Conservation (phyloP, 2,329 filamentous ascomycete genomes). For the Fusarium nurragi region DNA sequence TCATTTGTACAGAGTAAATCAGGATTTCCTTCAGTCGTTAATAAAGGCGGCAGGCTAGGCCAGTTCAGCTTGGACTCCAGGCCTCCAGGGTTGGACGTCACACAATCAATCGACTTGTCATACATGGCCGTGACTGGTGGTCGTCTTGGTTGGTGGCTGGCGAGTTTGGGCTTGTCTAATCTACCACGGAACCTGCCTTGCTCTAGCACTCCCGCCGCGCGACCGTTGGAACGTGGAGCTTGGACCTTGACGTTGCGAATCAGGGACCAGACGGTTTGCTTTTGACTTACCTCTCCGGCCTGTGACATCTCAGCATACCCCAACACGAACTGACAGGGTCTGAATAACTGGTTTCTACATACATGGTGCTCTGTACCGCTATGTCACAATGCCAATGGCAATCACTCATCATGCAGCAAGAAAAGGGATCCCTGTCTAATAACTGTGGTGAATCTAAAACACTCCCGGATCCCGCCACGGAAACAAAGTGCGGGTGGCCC, state of each 20-base stretch:
- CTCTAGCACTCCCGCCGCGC: slow-evolving; percentile 26
- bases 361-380: no score
- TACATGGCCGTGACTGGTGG: slow-evolving; percentile 31
- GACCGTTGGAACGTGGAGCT: slow-evolving; percentile 37
- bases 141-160: slow-evolving; percentile 9
- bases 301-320: background rate
- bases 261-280: slow-evolving; percentile 26
- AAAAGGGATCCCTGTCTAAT: slow-evolving; percentile 29
- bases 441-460: slow-evolving; percentile 25
- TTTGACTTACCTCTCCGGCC: slow-evolving; percentile 26
- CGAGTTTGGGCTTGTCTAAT: slow-evolving; percentile 23
- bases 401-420: slow-evolving; percentile 19
- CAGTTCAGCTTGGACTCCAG: background rate
- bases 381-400: slow-evolving; percentile 17
- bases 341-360: no score
- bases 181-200: slow-evolving; percentile 23
- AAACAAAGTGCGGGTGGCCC: slow-evolving; percentile 27
- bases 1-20: slow-evolving; percentile 6
- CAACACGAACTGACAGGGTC: background rate
- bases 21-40: background rate
- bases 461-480: slow-evolving; percentile 27
- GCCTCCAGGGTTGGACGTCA: slow-evolving; percentile 24
- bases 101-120: slow-evolving; percentile 45
- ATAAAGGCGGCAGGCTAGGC: background rate
- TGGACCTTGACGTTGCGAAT: slow-evolving; percentile 28